Percentiles rank a stretch among this genome's conserved stretches.
These are phyloP conservation scores for Crucibulum cyathiforme DNA, from an alignment of 1,284 basidiomycete genomes.

Conservation along the genomic window DNA sequence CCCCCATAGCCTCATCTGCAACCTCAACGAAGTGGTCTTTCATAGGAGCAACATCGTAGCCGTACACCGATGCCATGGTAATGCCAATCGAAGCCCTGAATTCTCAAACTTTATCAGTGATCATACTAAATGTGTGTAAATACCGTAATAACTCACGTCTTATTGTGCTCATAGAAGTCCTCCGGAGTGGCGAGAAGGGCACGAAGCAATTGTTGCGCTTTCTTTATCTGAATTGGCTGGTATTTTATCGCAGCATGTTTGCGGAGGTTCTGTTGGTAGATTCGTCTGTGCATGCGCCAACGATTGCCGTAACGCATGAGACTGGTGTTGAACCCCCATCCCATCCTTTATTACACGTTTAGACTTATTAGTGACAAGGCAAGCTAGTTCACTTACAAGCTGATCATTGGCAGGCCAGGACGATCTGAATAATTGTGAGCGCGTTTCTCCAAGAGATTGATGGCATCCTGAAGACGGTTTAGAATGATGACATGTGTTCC, in stretches of 20 bases:
- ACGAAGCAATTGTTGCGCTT: conserved; percentile 7
- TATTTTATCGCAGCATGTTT: conserved; percentile 2
- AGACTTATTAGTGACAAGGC: not conserved
- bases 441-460: not conserved
- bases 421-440: not conserved
- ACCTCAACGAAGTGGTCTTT: too few relatives aligned
- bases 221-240: conserved; percentile 5
- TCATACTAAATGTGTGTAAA: not conserved
- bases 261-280: conserved; percentile 13
- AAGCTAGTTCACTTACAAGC: not conserved
- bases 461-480: not conserved
- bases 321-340: conserved; percentile 6
- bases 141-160: not conserved
- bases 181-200: conserved; percentile 5
- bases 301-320: conserved; percentile 10
- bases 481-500: not conserved
- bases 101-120: not conserved
- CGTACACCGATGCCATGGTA: too few relatives aligned
- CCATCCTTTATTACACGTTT: conserved; percentile 6
- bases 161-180: conserved; percentile 1
- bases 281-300: conserved; percentile 13
- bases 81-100: too few relatives aligned
- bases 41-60: too few relatives aligned
- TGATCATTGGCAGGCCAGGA: not conserved
- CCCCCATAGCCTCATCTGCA: too few relatives aligned